Percentiles rank a stretch among this genome's conserved stretches.
phyloP scores from a whole-genome alignment of 306 rosid species.

The Prosopis cineraria region DNA sequence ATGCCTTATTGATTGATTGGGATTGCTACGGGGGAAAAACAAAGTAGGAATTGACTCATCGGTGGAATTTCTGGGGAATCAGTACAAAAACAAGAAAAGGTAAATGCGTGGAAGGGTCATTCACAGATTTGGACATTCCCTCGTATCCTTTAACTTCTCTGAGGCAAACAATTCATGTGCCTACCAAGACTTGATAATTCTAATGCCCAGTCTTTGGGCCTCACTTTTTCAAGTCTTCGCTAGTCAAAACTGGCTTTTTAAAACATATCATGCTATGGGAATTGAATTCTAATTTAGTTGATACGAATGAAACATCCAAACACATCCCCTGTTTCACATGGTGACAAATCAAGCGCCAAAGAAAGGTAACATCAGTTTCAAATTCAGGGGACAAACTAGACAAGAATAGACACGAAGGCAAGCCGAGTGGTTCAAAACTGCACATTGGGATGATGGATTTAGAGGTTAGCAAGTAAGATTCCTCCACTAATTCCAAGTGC shows the following conservation, averaged over 20 bases:
- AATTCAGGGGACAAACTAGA: slow-evolving; percentile 30
- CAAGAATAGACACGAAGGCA: slow-evolving; percentile 24
- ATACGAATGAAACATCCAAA: background rate
- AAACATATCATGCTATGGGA: background rate
- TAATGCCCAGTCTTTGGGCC: slow-evolving; percentile 33
- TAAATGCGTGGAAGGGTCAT: slow-evolving; percentile 19
- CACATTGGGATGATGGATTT: slow-evolving; percentile 4
- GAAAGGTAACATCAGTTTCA: slow-evolving; percentile 28
- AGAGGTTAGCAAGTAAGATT: background rate
- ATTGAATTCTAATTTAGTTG: background rate
- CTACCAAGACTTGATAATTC: slow-evolving; percentile 33
- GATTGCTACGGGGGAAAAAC: slow-evolving; percentile 22
- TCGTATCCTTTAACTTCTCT: background rate
- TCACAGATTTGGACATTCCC: slow-evolving; percentile 29
- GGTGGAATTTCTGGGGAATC: slow-evolving; percentile 9
- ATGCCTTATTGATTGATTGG: slow-evolving; percentile 29
- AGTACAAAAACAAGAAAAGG: slow-evolving; percentile 28
- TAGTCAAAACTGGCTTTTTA: slow-evolving; percentile 37
- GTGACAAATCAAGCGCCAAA: slow-evolving; percentile 34
- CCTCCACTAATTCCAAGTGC: slow-evolving; percentile 6
- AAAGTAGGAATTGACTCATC: slow-evolving; percentile 4
- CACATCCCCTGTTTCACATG: background rate
- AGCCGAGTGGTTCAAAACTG: slow-evolving; percentile 8
- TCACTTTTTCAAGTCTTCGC: background rate
- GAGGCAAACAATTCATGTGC: slow-evolving; percentile 20